Evolutionary conservation across 2,329 filamentous ascomycete genomes (phyloP).

Genomic region (Mycogone perniciosa): DNA sequence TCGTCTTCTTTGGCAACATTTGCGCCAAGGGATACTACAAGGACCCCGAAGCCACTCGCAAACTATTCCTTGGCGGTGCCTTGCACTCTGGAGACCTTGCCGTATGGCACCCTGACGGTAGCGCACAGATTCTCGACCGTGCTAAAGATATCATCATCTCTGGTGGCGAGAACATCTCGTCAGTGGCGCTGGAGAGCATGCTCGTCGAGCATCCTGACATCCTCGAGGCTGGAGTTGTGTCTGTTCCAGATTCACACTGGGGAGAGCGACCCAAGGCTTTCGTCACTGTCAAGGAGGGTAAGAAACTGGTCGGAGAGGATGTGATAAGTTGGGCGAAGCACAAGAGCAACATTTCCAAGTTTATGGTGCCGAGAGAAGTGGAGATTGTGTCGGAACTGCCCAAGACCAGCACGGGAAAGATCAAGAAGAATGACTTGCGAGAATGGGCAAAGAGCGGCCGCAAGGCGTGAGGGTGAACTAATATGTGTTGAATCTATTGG

Average conservation of each 20-base stretch:
- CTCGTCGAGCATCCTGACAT: constrained; percentile 82
- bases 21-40: constrained; percentile 90
- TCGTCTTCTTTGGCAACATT: constrained; percentile 86
- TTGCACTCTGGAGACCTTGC: constrained; percentile 88
- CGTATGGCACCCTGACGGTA: constrained; percentile 86
- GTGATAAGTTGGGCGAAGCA: constrained; percentile 83
- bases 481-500: no score
- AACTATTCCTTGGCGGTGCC: constrained; percentile 81
- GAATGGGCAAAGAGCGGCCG: constrained; percentile 59
- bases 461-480: constrained; percentile 9
- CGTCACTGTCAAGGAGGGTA: constrained; percentile 70
- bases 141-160: constrained; percentile 99
- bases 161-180: constrained; percentile 95
- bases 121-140: constrained; percentile 85
- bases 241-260: constrained; percentile 83
- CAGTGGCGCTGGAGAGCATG: constrained; percentile 85
- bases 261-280: constrained; percentile 95
- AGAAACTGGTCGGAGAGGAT: constrained; percentile 43
- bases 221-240: constrained; percentile 86
- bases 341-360: constrained; percentile 74
- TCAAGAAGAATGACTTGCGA: constrained; percentile 88
- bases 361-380: constrained; percentile 72
- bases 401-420: constrained; percentile 95
- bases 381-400: constrained; percentile 83
- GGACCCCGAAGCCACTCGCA: constrained; percentile 75